Base-by-base conservation (phyloP, 2,329 filamentous ascomycete genomes). In the Diplodia corticola region DNA sequence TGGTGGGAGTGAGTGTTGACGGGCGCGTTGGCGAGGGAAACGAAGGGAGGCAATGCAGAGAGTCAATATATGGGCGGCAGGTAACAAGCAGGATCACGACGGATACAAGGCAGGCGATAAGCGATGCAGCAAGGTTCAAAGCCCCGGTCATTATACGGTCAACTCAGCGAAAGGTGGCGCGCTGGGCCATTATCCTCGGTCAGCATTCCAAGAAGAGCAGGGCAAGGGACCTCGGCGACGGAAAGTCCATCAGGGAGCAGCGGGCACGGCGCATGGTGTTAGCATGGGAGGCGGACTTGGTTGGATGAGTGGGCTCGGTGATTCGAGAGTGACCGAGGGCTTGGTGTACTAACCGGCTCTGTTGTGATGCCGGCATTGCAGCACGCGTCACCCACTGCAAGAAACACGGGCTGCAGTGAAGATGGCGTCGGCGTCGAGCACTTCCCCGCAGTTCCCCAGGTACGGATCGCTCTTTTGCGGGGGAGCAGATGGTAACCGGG, bases 361-460 rank as follows among this genome's bases (percentile, higher is more conserved):
- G 55, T n/a, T 48, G 55, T n/a, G 2, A 26, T 9, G 9, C 7
- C 13, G 37, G 7, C 44, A 13, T 15, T 22, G 17, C 33, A 26
- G 24, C 55, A 30, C 7, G 26, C 55, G 55, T 33, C 33, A 60
- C 37, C 55, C 40, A 24, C 51, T 7, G 9, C 33, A 35, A 3
- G 33, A 3, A 3, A 35, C 12, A 3, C 3, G 9, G 12, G 33
- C 33, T 35, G 10, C 10, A 35, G 33, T 12, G 9, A 35, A 33
- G 4, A 35, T 35, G 33, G 24, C n/a, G 33, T 24, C 55, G 33
- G 22, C 37, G 24, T 60, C 40, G 37, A 17, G 55, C 55, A 5
- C 7, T 46, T 26, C 54, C 55, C 55, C 55, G 37, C 55, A 60
- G 37, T 60, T 60, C 55, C 55, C 55, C 55, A 44, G 55, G 35